Conservation (phyloP, 768 basidiomycete genomes). For the Xerocomellus dryophilus region DNA sequence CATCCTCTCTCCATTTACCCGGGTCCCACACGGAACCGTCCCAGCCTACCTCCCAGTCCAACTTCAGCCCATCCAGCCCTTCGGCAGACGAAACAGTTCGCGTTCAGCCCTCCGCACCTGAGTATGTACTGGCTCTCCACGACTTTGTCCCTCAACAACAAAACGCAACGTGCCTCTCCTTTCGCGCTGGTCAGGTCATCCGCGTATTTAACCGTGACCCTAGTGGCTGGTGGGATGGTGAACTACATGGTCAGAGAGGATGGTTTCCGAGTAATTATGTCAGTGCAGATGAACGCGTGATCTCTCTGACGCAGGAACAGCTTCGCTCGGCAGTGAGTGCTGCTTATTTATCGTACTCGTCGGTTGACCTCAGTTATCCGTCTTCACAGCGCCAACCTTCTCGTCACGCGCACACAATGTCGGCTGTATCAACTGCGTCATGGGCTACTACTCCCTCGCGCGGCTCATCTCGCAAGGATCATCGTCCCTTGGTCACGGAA, state of each 20-base stretch:
- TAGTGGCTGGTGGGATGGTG: constrained; percentile 99
- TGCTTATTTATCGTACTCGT: neutral
- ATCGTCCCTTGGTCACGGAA: constrained; percentile 45
- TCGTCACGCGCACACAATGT: constrained; percentile 51
- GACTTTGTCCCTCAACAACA: constrained; percentile 76
- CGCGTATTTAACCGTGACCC: constrained; percentile 83
- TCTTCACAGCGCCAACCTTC: constrained; percentile 30
- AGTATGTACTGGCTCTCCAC: constrained; percentile 90
- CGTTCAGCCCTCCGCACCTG: constrained; percentile 39
- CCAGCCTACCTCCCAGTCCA: constrained; percentile 9
- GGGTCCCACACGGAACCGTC: constrained; percentile 31
- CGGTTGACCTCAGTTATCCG: neutral
- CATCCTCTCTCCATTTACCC: constrained; percentile 48
- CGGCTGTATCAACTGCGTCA: constrained; percentile 50
- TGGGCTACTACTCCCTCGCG: constrained; percentile 49
- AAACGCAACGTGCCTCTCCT: constrained; percentile 79
- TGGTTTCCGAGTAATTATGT: constrained; percentile 99
- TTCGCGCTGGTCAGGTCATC: constrained; percentile 88
- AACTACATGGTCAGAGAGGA: constrained; percentile 81
- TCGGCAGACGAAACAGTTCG: constrained; percentile 50
- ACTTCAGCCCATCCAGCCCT: constrained; percentile 40
- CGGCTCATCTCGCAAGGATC: constrained; percentile 37
- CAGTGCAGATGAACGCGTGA: constrained; percentile 53
- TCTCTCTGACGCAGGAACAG: constrained; percentile 57
- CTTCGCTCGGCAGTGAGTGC: constrained; percentile 43